A percentile compares a stretch with the other conserved stretches of the same genome.
phyloP scores from a whole-genome alignment of 257 asterid species.

The Leonotis leonurus region DNA sequence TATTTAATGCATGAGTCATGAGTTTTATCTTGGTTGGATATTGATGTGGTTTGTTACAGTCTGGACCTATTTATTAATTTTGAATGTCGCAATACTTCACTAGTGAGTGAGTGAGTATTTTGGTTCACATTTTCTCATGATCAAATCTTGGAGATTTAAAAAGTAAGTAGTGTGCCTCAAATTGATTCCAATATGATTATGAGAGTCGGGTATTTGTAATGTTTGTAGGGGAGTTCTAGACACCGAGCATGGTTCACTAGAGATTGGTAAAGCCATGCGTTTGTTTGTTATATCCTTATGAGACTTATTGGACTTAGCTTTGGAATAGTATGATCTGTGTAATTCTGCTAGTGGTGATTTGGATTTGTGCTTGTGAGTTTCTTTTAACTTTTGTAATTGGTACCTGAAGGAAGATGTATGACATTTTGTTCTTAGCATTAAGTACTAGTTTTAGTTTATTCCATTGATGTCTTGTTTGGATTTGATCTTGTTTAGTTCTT shows the following conservation, averaged over 20 bases:
- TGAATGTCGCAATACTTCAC: neutral
- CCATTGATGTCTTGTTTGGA: neutral
- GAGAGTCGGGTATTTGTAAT: neutral
- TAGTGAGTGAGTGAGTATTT: neutral
- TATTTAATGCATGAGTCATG: neutral
- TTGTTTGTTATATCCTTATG: neutral
- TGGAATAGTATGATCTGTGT: neutral
- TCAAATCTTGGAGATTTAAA: neutral
- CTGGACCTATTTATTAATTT: neutral
- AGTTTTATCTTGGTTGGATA: slow-evolving; percentile 2
- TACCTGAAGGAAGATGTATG: neutral
- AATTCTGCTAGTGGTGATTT: neutral
- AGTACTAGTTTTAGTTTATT: neutral
- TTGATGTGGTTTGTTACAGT: neutral
- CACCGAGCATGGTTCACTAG: neutral
- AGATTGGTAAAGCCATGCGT: neutral
- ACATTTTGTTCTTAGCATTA: neutral
- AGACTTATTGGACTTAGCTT: neutral
- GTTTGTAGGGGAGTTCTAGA: neutral
- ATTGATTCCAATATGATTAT: too few relatives aligned
- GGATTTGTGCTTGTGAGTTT: neutral
- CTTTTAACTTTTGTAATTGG: neutral
- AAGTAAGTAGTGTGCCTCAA: neutral
- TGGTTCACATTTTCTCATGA: neutral
- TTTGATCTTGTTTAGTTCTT: slow-evolving; percentile 11